Base-by-base conservation (phyloP, 108 stramenopile genomes). In the Skeletonema grethae region DNA sequence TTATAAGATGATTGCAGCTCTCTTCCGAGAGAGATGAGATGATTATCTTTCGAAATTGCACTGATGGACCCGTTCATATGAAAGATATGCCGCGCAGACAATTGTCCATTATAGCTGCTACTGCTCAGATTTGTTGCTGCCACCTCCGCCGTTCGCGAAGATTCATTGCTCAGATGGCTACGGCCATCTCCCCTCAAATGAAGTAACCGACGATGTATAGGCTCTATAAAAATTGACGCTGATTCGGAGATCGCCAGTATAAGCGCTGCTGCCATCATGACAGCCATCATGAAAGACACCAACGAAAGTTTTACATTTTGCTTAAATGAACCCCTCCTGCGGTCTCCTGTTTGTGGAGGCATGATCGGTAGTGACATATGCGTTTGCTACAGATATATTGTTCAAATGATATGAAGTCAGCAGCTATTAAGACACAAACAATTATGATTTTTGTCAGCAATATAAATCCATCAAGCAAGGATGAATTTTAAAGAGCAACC, bases 61-160 rank as follows among this genome's bases (percentile, higher is more conserved):
- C 50, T 53, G 50, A 53, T 53, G 50, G 50, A 24, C 8, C 50
- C 50, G 8, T 53, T 53, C 50, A 53, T 22, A 22, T 53, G 50
- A 24, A 24, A 24, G 22, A 53, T 2, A 53, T 53, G 50, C 22
- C 50, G 50, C 22, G 3, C 20, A 8, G 22, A 8, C 3, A 53
- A 0, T 53, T 53, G 50, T 22, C 50, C 20, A n/a, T n/a, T 24
- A 53, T 53, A 43, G 41, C 41, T 43, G 41, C 41, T 43, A n/a
- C 15, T n/a, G 41, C 15, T 43, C 15, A n/a, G 41, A 43, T 43
- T n/a, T n/a, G 3, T 43, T 15, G 41, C 4, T n/a, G 41, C 41
- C 15, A 43, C 41, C 15, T n/a, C 15, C 41, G 15, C 41, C 41
- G 15, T 43, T 10, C 15, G 41, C 38, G 9, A 12, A 11, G 41